phyloP scores from a whole-genome alignment of 176 grass and related monocot genomes.

The Phyllostachys edulis region DNA sequence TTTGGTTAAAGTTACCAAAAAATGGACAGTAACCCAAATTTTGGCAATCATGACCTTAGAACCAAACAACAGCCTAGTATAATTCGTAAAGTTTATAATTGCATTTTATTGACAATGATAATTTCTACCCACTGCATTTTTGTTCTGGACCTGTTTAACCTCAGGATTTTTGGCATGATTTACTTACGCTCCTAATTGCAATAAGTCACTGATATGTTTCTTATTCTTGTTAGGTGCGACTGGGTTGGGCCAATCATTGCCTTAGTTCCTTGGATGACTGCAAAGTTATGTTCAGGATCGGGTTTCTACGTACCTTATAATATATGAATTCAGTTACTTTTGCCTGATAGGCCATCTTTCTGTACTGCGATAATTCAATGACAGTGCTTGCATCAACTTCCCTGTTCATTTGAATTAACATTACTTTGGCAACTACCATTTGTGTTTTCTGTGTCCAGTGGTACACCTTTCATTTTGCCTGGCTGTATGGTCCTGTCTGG shows the following conservation, averaged over 20 bases:
- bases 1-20: too few relatives aligned
- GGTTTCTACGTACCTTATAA: not conserved
- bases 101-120: not conserved
- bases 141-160: not conserved
- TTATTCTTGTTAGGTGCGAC: conserved; percentile 21
- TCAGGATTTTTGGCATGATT: not conserved
- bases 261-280: not conserved
- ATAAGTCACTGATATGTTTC: not conserved
- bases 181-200: not conserved
- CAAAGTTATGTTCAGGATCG: not conserved
- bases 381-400: not conserved
- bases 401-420: not conserved
- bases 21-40: too few relatives aligned
- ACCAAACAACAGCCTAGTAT: not conserved
- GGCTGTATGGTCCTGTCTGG: not conserved
- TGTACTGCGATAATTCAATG: not conserved
- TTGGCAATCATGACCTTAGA: too few relatives aligned
- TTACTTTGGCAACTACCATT: not conserved
- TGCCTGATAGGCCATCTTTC: not conserved
- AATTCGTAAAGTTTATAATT: not conserved
- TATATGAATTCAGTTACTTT: not conserved
- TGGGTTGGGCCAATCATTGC: not conserved
- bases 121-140: not conserved
- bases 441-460: not conserved
- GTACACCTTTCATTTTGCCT: not conserved